Conservation (phyloP, 805 yeast species). For the Millerozyma acaciae region DNA sequence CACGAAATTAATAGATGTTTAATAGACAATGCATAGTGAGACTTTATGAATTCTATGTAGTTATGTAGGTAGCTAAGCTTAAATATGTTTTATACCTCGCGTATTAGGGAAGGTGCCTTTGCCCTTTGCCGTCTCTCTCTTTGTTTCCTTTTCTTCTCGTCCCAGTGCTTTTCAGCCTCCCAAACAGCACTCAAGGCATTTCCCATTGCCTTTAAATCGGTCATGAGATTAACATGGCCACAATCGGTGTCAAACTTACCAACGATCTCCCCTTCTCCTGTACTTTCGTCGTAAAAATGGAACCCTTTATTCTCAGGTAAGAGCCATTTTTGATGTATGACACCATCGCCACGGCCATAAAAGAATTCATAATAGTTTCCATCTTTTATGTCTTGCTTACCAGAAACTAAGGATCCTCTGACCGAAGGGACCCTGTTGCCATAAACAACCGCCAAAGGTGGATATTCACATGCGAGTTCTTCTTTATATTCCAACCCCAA, state of each 20-base stretch:
- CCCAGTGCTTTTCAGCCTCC: conserved; percentile 51
- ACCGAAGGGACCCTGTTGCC: conserved; percentile 84
- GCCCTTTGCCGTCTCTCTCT: background rate
- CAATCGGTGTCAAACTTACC: conserved; percentile 59
- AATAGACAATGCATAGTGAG: too few species aligned
- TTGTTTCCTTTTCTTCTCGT: conserved; percentile 5
- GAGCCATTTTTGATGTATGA: conserved; percentile 75
- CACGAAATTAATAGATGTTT: too few species aligned
- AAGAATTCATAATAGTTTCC: conserved; percentile 75
- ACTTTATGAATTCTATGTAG: background rate
- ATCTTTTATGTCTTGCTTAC: conserved; percentile 55
- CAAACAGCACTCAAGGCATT: conserved; percentile 62
- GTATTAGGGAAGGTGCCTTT: background rate
- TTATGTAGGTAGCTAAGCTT: background rate
- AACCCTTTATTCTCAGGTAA: conserved; percentile 78
- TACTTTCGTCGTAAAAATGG: conserved; percentile 20
- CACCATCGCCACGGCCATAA: conserved; percentile 94
- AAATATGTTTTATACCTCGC: background rate
- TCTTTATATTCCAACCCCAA: conserved; percentile 53
- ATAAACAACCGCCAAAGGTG: conserved; percentile 80
- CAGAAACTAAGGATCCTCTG: conserved; percentile 67
- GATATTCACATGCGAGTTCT: conserved; percentile 49
- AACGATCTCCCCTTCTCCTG: conserved; percentile 49
- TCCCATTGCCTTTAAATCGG: conserved; percentile 70
- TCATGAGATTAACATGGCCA: conserved; percentile 79